A percentile compares a stretch with the other conserved stretches of the same genome.
Conservation (phyloP, 352 stramenopile species). For the Pythium pyrilobum region DNA sequence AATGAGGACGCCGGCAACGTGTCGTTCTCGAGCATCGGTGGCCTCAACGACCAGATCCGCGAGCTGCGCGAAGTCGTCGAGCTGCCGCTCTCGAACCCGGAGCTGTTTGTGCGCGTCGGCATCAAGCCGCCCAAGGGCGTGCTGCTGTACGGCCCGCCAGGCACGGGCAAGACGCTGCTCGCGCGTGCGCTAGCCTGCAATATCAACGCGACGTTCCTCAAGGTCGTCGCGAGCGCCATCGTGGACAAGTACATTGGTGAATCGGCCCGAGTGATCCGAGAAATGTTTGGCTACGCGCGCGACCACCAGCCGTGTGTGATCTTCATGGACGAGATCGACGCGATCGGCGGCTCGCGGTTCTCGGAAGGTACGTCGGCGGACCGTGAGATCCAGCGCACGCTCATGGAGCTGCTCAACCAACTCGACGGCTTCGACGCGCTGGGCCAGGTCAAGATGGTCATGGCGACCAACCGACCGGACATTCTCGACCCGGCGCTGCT, state of each 20-base stretch:
- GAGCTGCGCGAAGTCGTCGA: constrained; percentile 97
- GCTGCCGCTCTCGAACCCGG: constrained; percentile 98
- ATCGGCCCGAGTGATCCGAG: constrained; percentile 97
- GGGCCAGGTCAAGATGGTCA: constrained; percentile 99
- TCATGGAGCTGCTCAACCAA: constrained; percentile 99
- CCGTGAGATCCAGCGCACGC: constrained; percentile 98
- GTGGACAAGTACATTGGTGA: constrained; percentile 99
- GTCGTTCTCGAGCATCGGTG: constrained; percentile 97
- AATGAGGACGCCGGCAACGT: constrained; percentile 96
- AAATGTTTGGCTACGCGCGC: constrained; percentile 98
- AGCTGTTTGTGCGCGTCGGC: constrained; percentile 97
- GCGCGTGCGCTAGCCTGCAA: constrained; percentile 98
- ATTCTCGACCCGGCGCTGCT: constrained; percentile 99
- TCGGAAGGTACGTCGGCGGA: constrained; percentile 95
- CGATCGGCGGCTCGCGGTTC: constrained; percentile 97
- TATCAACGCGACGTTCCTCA: constrained; percentile 99
- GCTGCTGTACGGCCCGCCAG: constrained; percentile 97
- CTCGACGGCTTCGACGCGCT: constrained; percentile 99
- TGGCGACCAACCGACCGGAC: constrained; percentile 99
- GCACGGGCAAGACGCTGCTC: constrained; percentile 99
- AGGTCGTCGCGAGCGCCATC: constrained; percentile 98
- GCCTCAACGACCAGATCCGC: constrained; percentile 98
- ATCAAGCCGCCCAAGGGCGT: constrained; percentile 99
- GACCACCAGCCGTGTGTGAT: constrained; percentile 99
- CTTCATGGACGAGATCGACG: constrained; percentile 99